Evolutionary conservation across 805 yeast species (phyloP).

Genomic region (Danielia reshetovae): DNA sequence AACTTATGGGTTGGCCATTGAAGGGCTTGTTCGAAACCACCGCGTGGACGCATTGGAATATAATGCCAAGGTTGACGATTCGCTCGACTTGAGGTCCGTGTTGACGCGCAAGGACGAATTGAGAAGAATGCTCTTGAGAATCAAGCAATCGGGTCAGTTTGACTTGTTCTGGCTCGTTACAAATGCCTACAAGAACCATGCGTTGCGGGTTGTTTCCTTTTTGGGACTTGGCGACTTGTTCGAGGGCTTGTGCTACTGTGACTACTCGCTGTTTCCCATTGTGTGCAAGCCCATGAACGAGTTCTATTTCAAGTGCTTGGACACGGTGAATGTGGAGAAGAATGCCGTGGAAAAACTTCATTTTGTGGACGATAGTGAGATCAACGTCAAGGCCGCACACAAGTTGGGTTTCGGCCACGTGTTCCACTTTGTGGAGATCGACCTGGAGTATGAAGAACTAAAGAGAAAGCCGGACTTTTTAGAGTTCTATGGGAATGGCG

Average conservation of each 20-base stretch:
- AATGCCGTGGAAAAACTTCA: conserved; percentile 45
- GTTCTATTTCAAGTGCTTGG: conserved; percentile 63
- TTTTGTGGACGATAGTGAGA: conserved; percentile 84
- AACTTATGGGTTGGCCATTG: conserved; percentile 88
- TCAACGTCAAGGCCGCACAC: conserved; percentile 72
- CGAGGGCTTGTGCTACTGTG: conserved; percentile 92
- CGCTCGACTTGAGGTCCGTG: conserved; percentile 80
- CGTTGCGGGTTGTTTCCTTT: conserved; percentile 68
- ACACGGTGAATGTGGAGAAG: conserved; percentile 53
- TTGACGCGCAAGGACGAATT: conserved; percentile 57
- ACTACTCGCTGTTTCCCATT: conserved; percentile 66
- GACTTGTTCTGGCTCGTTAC: conserved; percentile 88
- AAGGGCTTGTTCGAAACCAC: conserved; percentile 71
- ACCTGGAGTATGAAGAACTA: conserved; percentile 44
- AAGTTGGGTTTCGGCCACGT: conserved; percentile 68
- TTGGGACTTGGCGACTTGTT: conserved; percentile 89
- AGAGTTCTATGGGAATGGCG: conserved; percentile 33
- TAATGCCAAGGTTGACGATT: conserved; percentile 85
- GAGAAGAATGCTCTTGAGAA: conserved; percentile 46
- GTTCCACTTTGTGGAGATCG: conserved; percentile 72
- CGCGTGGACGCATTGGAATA: conserved; percentile 85
- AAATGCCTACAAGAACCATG: conserved; percentile 92
- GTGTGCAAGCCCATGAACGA: conserved; percentile 85
- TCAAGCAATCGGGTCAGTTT: conserved; percentile 46
- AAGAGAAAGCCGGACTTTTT: conserved; percentile 24